Percentiles rank a stretch among this genome's conserved stretches.
Conservation (phyloP, 2,329 filamentous ascomycete genomes). For the Tolypocladium ophioglossoides region DNA sequence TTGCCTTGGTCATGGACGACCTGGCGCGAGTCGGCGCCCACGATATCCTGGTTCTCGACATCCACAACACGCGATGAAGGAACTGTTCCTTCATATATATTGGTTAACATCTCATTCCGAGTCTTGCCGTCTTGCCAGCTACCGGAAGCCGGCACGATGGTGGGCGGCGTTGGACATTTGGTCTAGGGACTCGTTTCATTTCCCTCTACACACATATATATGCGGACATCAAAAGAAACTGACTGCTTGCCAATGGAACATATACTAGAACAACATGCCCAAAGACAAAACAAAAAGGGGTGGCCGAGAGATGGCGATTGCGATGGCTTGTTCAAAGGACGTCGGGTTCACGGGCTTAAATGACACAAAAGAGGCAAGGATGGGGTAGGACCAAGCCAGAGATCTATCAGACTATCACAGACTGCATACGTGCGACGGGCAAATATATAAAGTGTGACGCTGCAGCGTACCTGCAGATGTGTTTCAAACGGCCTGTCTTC, state of each 20-base stretch:
- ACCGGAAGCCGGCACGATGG: neutral
- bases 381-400: neutral
- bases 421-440: neutral
- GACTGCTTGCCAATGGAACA: neutral
- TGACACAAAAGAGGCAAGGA: neutral
- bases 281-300: neutral
- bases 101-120: neutral
- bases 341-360: too few relatives aligned
- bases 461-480: neutral
- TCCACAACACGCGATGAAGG: slow-evolving; percentile 61
- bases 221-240: neutral
- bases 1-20: slow-evolving; percentile 81
- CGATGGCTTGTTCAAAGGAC: neutral
- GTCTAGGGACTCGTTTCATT: neutral
- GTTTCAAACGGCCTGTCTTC: neutral
- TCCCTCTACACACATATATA: neutral
- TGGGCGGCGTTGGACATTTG: neutral
- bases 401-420: neutral
- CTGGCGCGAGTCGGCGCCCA: slow-evolving; percentile 65
- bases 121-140: neutral
- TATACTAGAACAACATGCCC: neutral
- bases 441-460: neutral
- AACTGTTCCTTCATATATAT: neutral
- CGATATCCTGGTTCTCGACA: slow-evolving; percentile 77
- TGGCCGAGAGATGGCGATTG: neutral